Evolutionary conservation across 2,329 filamentous ascomycete genomes (phyloP), one percentile per base, ranked within the genome.

Genomic region (Ophiocordyceps polyrhachis-furcata): DNA sequence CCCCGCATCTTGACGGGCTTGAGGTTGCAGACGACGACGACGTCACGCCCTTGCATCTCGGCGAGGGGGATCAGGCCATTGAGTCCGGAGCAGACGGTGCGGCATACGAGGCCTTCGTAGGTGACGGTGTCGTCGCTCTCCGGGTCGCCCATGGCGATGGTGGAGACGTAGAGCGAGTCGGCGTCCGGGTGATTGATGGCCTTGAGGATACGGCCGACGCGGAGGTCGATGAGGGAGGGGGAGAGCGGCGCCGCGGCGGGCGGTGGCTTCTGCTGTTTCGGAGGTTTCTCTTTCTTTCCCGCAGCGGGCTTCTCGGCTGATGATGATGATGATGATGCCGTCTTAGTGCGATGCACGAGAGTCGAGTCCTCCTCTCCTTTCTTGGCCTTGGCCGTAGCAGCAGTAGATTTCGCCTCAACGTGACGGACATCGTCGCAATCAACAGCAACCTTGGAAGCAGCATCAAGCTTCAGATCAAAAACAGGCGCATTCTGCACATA

Each of bases 1-100:
- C 91, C 91, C 51, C 91, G 84, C 91, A 98, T 98, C 63, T 93
- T 98, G 62, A 96, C 91, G 43, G 91, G 91, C 73, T 98, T 98
- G 53, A 98, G 76, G 66, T 98, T 98, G 72, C 86, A 93, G 20
- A 98, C 89, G 1, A 91, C 84, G 29, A 98, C 76, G 49, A 98
- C 85, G 68, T 93, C 93, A 62, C 91, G 85, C 58, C 80, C 79
- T 64, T 98, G 91, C 91, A 98, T 95, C 63, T 94, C 86, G 62
- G 85, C 86, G 42, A 98, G 73, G 1, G 91, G 91, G 1, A 98
- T 68, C 28, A 95, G 76, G 8, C 91, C 91, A 63, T 94, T 95
- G 51, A 98, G 74, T 25, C 91, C 91, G 2, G 91, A 96, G 75
- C 91, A 98, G 43, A 98, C 89, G 15, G 89, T 98, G 42, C 91